Conservation (phyloP, 768 basidiomycete genomes). For the Trametes meyenii region DNA sequence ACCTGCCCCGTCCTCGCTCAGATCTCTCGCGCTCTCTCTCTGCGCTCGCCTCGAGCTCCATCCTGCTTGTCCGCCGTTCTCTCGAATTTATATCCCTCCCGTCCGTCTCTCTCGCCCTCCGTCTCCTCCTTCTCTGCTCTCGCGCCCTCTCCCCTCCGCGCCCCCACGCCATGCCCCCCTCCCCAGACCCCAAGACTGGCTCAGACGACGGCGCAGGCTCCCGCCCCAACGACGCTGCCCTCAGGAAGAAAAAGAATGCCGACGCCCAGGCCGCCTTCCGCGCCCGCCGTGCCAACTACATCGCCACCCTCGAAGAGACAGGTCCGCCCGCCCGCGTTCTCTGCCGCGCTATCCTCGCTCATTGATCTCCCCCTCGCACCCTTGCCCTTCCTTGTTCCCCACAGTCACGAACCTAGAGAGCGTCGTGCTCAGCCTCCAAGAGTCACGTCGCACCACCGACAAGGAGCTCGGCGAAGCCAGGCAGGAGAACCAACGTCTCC, state of each 20-base stretch:
- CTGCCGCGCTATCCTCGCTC: conserved; percentile 8
- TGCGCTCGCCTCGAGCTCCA: background rate
- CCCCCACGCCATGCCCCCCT: conserved; percentile 31
- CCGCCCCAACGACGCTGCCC: conserved; percentile 65
- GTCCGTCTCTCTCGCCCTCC: background rate
- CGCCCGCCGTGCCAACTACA: conserved; percentile 82
- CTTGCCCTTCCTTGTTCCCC: background rate
- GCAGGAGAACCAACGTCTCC: conserved; percentile 66
- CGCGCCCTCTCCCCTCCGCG: conserved; percentile 10
- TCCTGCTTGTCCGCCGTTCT: background rate
- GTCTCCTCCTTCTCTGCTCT: conserved; percentile 18
- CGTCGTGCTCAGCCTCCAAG: conserved; percentile 84
- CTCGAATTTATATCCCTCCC: conserved; percentile 23
- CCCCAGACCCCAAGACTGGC: conserved; percentile 39
- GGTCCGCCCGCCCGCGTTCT: conserved; percentile 35
- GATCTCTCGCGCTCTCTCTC: no score
- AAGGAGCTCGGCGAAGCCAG: conserved; percentile 62
- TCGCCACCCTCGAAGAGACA: conserved; percentile 85
- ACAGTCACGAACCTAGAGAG: conserved; percentile 77
- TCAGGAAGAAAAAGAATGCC: conserved; percentile 88
- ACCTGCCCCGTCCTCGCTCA: conserved; percentile 30
- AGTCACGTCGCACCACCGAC: conserved; percentile 71
- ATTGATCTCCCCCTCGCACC: conserved; percentile 18
- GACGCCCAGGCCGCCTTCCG: conserved; percentile 88
- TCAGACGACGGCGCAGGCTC: conserved; percentile 42